Evolutionary conservation across 805 yeast species (phyloP), one percentile per base, ranked within the genome.

Genomic region (Metschnikowia lachancei): DNA sequence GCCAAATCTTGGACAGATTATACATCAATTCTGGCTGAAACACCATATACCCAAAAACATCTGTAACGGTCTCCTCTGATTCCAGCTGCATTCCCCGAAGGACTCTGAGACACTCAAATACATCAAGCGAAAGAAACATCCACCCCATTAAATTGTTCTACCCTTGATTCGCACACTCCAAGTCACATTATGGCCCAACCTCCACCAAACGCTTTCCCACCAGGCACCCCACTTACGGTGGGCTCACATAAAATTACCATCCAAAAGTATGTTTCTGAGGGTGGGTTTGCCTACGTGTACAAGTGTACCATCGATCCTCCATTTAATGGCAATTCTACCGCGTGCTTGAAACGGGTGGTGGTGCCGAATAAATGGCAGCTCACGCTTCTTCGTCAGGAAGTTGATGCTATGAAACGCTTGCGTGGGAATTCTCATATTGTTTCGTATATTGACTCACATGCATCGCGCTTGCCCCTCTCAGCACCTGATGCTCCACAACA

Each of bases 211-310:
- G 81, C 87, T 7, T 87, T 84, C 59, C 66, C 75, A 10, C 86
- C 94, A 8, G 96, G 96, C 4, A 86, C 94, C 3, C 69, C 69
- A 50, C 73, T 91, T 52, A 79, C 89, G 2, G 96, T 90, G 31
- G 97, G 97, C 10, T 78, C 91, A 4, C 96, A 91, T 65, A 70
- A 73, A 41, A 85, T 83, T n/a, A 67, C 72, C 38, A 78, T 90
- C 56, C 74, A 76, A 52, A 76, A 82, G 54, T 91, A 87, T 68
- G 69, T 91, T 36, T 85, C 95, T 5, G 85, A 85, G 59, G 98
- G 94, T 39, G 99, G 99, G 12, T 94, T 88, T 74, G 98, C 99
- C 10, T 95, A 87, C 63, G 97, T 94, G 4, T 94, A 94, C 64
- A 78, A 85, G 14, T 92, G 90, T 50, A 76, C 76, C 39, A 80